Evolutionary conservation across 1,139 yeast genomes (phyloP), one percentile per base, ranked within the genome.

Genomic region (Zygoascus sp.): DNA sequence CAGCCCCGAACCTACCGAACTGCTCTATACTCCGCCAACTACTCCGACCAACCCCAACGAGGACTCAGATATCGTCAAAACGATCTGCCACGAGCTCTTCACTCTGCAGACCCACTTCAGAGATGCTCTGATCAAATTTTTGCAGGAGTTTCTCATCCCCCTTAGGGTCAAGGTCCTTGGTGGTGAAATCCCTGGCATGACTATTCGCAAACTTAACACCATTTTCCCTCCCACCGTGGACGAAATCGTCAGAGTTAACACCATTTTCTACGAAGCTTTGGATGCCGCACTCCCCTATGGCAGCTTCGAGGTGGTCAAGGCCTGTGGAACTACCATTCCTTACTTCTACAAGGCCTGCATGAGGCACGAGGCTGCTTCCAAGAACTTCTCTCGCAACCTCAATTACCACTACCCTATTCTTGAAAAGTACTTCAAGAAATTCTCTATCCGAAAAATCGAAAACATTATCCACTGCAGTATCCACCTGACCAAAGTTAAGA

Each of bases 191-290:
- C 77, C 66, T 46, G 54, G 52, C 9, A 54, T 76, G 47, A 70
- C 79, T 1, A 80, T 87, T 8, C 68, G 81, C 1, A 79, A 79
- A 55, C 72, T 89, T 34, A 90, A 90, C 63, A 74, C 80, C 44
- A 75, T 88, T 1, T 88, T 90, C 61, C 97, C 97, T 2, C 97
- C 97, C 0, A 90, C 97, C 0, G 84, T 90, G 27, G 97, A 90
- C 65, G 97, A 90, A 67, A 81, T 90, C 19, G 85, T 95, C 13
- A 74, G 97, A 58, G 81, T 90, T 36, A 89, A 89, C 61, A 86
- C 95, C 61, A 80, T 90, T 4, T 78, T 88, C 50, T 76, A 84
- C 54, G 95, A 85, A 57, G 79, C 94, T 17, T 67, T 90, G 49
- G 77, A 77, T 46, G 68, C 76, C 17, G 94, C 97, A 0, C 60